Conservation (phyloP, 2,329 filamentous ascomycete species). For the Graphiopsis chlorocephala region DNA sequence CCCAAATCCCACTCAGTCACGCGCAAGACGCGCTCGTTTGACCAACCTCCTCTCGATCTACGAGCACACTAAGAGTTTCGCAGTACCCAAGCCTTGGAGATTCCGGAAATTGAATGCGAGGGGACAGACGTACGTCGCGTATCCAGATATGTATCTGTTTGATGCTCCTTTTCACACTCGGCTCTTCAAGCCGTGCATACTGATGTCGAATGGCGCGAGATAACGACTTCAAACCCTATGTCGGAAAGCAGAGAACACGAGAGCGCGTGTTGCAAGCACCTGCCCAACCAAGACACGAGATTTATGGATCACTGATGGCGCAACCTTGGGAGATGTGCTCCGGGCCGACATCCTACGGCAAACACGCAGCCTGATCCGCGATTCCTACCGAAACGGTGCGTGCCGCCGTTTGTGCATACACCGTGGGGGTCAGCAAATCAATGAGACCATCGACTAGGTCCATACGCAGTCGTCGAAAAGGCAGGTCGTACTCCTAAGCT, state of each 20-base stretch:
- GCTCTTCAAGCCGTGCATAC: not conserved
- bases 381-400: not conserved
- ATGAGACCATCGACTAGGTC: not conserved
- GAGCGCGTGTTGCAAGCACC: not conserved
- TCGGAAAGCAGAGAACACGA: not conserved
- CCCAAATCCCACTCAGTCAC: not conserved
- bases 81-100: not conserved
- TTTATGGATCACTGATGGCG: not conserved
- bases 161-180: not conserved
- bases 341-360: not conserved
- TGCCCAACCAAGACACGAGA: not conserved
- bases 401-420: not conserved
- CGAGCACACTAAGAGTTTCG: not conserved
- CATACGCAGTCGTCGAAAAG: not conserved
- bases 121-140: not conserved
- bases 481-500: not conserved
- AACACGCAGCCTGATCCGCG: not conserved
- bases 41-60: not conserved
- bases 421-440: not conserved
- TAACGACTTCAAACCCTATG: not conserved
- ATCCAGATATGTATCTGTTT: not conserved
- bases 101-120: not conserved
- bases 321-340: not conserved
- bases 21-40: not conserved
- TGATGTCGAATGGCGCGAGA: not conserved